Conservation (phyloP, 1,139 yeast species). For the Sugiyamaella grinbergsii region DNA sequence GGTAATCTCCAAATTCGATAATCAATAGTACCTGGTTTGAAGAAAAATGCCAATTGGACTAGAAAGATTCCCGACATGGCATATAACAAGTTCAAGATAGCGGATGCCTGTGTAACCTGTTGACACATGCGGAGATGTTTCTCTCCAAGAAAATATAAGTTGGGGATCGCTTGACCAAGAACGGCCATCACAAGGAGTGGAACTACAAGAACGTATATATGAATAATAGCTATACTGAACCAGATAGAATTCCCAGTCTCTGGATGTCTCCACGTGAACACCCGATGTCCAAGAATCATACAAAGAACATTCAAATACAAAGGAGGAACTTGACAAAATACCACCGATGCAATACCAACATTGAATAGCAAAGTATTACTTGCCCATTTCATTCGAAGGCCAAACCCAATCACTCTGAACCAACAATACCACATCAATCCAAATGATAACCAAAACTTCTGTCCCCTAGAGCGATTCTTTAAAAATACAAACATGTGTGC, state of each 20-base stretch:
- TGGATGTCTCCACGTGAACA: conserved; percentile 83
- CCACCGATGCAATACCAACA: conserved; percentile 61
- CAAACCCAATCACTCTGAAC: conserved; percentile 61
- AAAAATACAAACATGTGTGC: conserved; percentile 54
- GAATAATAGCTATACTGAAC: conserved; percentile 58
- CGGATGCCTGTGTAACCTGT: conserved; percentile 60
- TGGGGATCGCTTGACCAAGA: conserved; percentile 66
- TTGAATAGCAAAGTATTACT: conserved; percentile 48
- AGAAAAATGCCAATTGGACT: conserved; percentile 53
- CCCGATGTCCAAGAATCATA: conserved; percentile 69
- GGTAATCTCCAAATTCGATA: conserved; percentile 46
- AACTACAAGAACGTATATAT: conserved; percentile 55
- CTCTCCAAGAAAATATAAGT: conserved; percentile 55
- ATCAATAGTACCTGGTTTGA: conserved; percentile 59
- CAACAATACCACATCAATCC: conserved; percentile 57
- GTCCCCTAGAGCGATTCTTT: conserved; percentile 60
- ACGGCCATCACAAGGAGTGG: conserved; percentile 69
- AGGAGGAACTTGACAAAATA: conserved; percentile 53
- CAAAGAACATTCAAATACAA: conserved; percentile 51
- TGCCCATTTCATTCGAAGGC: conserved; percentile 62
- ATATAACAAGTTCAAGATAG: conserved; percentile 57
- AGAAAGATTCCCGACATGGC: conserved; percentile 56
- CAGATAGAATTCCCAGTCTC: conserved; percentile 61
- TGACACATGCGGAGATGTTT: conserved; percentile 53
- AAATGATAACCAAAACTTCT: conserved; percentile 59